Evolutionary conservation across 805 yeast species (phyloP).

Genomic region (Starmerella sp.): DNA sequence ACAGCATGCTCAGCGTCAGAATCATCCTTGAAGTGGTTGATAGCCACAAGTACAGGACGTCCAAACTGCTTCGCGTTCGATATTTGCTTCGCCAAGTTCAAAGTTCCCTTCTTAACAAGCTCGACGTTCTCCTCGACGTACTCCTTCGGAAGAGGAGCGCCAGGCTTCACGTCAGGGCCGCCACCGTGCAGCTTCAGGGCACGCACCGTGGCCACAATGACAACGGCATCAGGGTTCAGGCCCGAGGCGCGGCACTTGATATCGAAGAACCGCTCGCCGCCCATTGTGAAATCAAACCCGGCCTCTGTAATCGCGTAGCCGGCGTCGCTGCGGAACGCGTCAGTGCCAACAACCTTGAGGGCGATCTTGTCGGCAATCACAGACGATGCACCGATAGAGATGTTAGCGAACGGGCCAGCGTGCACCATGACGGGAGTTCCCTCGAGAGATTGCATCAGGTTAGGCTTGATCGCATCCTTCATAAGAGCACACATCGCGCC

Average conservation of each 20-base stretch:
- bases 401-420: slow-evolving; percentile 97
- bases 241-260: slow-evolving; percentile 95
- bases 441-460: slow-evolving; percentile 91
- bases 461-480: slow-evolving; percentile 94
- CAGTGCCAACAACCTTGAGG: slow-evolving; percentile 71
- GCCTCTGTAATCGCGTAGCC: slow-evolving; percentile 96
- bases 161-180: slow-evolving; percentile 93
- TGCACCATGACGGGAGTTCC: slow-evolving; percentile 98
- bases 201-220: slow-evolving; percentile 89
- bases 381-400: slow-evolving; percentile 92
- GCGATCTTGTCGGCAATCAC: slow-evolving; percentile 90
- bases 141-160: slow-evolving; percentile 71
- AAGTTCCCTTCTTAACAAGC: slow-evolving; percentile 65
- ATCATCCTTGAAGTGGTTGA: slow-evolving; percentile 78
- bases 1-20: slow-evolving; percentile 67
- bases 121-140: slow-evolving; percentile 76
- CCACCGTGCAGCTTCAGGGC: slow-evolving; percentile 96
- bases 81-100: slow-evolving; percentile 84
- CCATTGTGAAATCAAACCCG: slow-evolving; percentile 98
- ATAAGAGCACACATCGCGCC: slow-evolving; percentile 90
- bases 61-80: slow-evolving; percentile 74
- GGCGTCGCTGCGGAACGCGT: slow-evolving; percentile 28
- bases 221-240: slow-evolving; percentile 76
- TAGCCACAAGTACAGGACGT: slow-evolving; percentile 88
- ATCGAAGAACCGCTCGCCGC: slow-evolving; percentile 94